Percentiles rank a stretch among this genome's conserved stretches.
Conservation (phyloP, 148 eudicot genomes). For the Amaranthus cruentus region DNA sequence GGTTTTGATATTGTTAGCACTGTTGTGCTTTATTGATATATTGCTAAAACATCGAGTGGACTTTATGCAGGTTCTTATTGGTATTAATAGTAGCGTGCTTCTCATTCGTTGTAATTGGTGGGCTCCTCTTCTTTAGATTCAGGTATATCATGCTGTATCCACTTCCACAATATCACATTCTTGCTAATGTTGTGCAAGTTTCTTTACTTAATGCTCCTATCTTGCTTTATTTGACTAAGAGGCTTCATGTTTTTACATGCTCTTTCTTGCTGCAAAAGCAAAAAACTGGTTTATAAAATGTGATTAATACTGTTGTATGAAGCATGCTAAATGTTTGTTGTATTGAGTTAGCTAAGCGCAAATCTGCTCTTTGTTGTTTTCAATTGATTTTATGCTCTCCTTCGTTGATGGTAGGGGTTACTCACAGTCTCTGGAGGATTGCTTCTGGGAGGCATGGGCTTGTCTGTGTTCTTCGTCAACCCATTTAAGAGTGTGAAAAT, state of each 20-base stretch:
- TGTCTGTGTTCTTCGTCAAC: constrained; percentile 80
- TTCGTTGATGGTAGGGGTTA: constrained; percentile 45
- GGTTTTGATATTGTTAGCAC: too few species aligned
- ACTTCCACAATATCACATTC: neutral
- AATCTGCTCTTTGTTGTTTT: neutral
- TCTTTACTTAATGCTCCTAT: too few species aligned
- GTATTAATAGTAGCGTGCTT: constrained; percentile 61
- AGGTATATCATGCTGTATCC: constrained; percentile 43
- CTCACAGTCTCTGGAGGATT: constrained; percentile 73
- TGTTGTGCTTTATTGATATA: neutral
- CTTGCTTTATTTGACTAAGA: too few species aligned
- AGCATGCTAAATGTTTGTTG: neutral
- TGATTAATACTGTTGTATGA: neutral
- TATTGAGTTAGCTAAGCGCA: neutral
- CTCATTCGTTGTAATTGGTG: constrained; percentile 69
- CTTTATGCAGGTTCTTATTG: constrained; percentile 48
- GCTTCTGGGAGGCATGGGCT: constrained; percentile 99
- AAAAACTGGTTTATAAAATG: neutral
- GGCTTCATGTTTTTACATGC: too few species aligned
- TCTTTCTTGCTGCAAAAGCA: neutral
- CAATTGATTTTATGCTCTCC: constrained; percentile 8
- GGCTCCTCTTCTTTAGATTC: constrained; percentile 67
- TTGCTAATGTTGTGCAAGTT: neutral
- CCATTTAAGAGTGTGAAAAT: constrained; percentile 66
- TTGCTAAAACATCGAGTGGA: constrained; percentile 14